These are phyloP conservation scores for Sporopachydermia cereana DNA, from an alignment of 1,139 yeast species.

Conservation along the genomic window DNA sequence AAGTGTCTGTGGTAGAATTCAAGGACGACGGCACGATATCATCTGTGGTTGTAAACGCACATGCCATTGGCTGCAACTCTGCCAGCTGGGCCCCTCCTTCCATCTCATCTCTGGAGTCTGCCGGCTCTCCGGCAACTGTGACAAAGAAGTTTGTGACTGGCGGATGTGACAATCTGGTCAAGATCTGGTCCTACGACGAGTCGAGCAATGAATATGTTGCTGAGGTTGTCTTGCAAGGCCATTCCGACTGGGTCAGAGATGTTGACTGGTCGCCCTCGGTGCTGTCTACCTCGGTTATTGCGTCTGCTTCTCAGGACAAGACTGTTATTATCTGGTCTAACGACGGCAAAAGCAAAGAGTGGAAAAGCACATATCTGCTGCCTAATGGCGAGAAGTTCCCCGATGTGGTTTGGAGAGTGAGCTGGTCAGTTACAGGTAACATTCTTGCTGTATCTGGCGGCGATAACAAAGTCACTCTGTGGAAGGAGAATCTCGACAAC, in stretches of 20 bases:
- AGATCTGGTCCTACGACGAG: constrained; percentile 72
- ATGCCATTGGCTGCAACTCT: constrained; percentile 85
- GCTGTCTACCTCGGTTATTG: constrained; percentile 77
- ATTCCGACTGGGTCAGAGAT: constrained; percentile 96
- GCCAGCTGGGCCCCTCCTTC: constrained; percentile 92
- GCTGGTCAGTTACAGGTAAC: constrained; percentile 95
- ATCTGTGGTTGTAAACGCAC: constrained; percentile 59
- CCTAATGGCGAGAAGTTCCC: constrained; percentile 69
- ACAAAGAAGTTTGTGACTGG: constrained; percentile 75
- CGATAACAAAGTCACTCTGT: constrained; percentile 86
- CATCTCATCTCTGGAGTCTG: constrained; percentile 24
- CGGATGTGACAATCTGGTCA: constrained; percentile 90
- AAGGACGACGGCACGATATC: constrained; percentile 82
- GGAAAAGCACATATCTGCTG: constrained; percentile 66
- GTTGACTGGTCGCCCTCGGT: constrained; percentile 97
- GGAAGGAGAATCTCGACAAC: constrained; percentile 93
- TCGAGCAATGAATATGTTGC: constrained; percentile 47
- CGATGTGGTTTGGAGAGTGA: constrained; percentile 96
- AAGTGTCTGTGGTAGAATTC: constrained; percentile 82
- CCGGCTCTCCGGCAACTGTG: constrained; percentile 29
- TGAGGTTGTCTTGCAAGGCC: constrained; percentile 78
- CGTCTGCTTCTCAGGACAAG: constrained; percentile 97
- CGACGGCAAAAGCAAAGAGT: constrained; percentile 50
- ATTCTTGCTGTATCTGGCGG: constrained; percentile 94
- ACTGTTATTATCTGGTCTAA: constrained; percentile 91